Conservation (phyloP, 2,329 filamentous ascomycete species). For the Pseudogymnoascus sp. region DNA sequence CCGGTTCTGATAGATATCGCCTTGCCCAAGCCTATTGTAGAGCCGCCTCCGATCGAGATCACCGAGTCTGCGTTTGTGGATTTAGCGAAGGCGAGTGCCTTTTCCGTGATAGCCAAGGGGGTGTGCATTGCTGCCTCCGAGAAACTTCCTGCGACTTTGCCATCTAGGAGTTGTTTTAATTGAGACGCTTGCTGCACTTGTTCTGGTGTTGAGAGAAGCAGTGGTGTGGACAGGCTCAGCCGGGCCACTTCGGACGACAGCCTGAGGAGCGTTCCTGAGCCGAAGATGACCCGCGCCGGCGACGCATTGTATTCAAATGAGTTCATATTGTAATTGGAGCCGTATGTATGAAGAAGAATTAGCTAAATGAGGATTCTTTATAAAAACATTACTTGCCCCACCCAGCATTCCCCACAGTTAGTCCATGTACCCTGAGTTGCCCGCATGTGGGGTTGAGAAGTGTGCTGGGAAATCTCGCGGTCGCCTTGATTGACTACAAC, state of each 20-base stretch:
- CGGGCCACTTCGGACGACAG: conserved; percentile 35
- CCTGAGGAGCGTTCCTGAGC: conserved; percentile 44
- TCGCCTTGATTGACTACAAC: too few relatives aligned
- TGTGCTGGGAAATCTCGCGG: too few relatives aligned
- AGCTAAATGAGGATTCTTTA: too few relatives aligned
- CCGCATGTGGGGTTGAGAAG: too few relatives aligned
- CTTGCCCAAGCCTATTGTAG: conserved; percentile 52
- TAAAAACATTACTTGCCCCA: too few relatives aligned
- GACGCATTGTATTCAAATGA: conserved; percentile 46
- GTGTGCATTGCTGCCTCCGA: conserved; percentile 55
- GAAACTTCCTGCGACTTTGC: conserved; percentile 41
- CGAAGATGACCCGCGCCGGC: conserved; percentile 47
- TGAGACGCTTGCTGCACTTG: conserved; percentile 32
- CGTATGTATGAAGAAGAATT: too few relatives aligned
- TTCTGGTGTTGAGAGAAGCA: conserved; percentile 46
- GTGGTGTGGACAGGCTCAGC: conserved; percentile 38
- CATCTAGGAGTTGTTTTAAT: conserved; percentile 36
- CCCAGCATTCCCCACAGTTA: too few relatives aligned
- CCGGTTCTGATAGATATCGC: conserved; percentile 44
- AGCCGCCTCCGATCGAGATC: conserved; percentile 53
- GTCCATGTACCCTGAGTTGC: too few relatives aligned
- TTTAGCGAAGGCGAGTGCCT: conserved; percentile 41
- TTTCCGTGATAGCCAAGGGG: conserved; percentile 46
- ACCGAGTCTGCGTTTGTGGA: conserved; percentile 42
- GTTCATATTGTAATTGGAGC: too few relatives aligned